Percentiles rank a stretch among this genome's conserved stretches.
These are phyloP conservation scores for Pascua sp. DNA, from an alignment of 1,284 basidiomycete genomes.

Conservation along the genomic window DNA sequence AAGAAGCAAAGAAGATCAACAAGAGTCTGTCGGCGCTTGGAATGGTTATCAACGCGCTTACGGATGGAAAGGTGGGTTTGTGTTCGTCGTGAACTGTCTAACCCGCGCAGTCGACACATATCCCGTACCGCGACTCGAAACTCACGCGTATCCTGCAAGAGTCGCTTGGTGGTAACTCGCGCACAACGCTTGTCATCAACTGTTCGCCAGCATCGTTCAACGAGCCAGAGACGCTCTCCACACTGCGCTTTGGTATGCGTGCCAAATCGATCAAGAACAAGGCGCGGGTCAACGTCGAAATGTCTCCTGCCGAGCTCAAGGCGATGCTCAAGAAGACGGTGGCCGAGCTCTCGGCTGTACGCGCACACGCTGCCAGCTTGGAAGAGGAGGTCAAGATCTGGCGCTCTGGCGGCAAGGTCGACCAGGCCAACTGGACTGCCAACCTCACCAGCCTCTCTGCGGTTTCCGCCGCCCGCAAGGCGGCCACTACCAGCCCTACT, in stretches of 20 bases:
- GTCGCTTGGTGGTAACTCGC: constrained; percentile 96
- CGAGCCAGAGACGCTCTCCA: constrained; percentile 93
- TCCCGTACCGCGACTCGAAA: constrained; percentile 99
- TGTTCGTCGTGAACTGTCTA: not conserved
- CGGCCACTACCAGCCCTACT: constrained; percentile 57
- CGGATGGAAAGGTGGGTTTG: constrained; percentile 78
- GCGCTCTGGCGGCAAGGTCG: constrained; percentile 83
- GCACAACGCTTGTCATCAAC: constrained; percentile 98
- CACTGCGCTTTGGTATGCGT: constrained; percentile 95
- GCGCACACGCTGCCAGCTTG: constrained; percentile 82
- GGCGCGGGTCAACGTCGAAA: constrained; percentile 95
- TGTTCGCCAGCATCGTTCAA: constrained; percentile 98
- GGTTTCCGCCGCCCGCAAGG: constrained; percentile 21
- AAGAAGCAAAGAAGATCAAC: constrained; percentile 99
- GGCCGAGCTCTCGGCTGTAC: constrained; percentile 74
- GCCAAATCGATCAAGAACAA: constrained; percentile 99
- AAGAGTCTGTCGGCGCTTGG: constrained; percentile 95
- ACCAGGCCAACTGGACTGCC: constrained; percentile 74
- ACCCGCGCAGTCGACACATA: constrained; percentile 75
- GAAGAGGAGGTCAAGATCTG: constrained; percentile 90
- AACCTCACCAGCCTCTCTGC: too few species aligned
- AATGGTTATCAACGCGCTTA: constrained; percentile 99
- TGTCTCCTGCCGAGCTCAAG: constrained; percentile 95
- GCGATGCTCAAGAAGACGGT: constrained; percentile 85
- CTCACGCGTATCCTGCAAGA: constrained; percentile 99